phyloP scores from a whole-genome alignment of 116 monocot genomes.

The Papilionanthe hybrid region DNA sequence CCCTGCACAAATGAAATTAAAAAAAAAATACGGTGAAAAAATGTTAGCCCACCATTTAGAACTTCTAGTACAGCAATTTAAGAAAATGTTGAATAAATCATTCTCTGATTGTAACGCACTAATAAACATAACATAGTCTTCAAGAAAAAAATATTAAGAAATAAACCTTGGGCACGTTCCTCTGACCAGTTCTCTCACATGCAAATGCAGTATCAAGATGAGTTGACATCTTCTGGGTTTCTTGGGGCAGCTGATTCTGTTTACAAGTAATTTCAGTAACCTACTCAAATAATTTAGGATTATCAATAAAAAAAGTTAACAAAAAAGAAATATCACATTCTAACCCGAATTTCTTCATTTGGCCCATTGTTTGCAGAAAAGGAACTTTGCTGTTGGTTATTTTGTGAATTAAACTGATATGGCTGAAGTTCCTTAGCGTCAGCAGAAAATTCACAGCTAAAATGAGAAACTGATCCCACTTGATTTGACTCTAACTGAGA shows the following conservation, averaged over 20 bases:
- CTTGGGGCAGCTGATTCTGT: constrained; percentile 18
- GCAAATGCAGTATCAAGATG: constrained; percentile 18
- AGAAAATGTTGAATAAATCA: too few species aligned
- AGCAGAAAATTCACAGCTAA: constrained; percentile 26
- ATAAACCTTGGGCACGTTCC: constrained; percentile 38
- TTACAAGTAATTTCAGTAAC: constrained; percentile 35
- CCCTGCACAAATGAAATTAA: too few species aligned
- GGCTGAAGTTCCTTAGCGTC: constrained; percentile 26
- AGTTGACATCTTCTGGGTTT: constrained; percentile 15
- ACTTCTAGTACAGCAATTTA: too few species aligned
- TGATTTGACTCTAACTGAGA: constrained; percentile 30
- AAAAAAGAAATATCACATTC: too few species aligned
- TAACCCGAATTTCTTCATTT: too few species aligned
- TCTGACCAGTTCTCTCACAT: constrained; percentile 27
- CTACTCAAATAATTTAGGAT: constrained; percentile 14
- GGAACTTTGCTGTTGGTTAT: constrained; percentile 14
- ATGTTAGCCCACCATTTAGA: too few species aligned
- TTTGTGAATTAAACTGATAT: constrained; percentile 23
- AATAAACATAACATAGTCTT: too few species aligned
- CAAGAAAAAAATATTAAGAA: too few species aligned
- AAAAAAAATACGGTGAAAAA: too few species aligned
- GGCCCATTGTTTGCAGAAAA: too few species aligned
- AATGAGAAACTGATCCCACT: constrained; percentile 27
- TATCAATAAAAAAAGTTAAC: too few species aligned
- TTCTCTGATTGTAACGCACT: too few species aligned